Evolutionary conservation across 2,329 filamentous ascomycete genomes (phyloP).

Genomic region (Colletotrichum echinochloae): DNA sequence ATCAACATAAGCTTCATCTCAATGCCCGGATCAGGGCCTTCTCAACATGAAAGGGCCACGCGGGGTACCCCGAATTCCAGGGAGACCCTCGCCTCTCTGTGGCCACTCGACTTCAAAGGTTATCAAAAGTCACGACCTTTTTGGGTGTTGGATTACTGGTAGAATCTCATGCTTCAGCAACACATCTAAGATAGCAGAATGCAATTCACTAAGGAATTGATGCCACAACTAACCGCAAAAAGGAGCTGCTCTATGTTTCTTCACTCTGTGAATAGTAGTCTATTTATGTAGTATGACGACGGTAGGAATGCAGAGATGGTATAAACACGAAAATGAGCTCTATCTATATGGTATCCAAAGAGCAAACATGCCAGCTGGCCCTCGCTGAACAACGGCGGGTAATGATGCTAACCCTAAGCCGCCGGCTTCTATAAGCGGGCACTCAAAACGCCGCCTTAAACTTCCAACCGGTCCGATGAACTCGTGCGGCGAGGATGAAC

Average conservation of each 20-base stretch:
- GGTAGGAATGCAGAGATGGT: not conserved
- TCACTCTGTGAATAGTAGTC: not conserved
- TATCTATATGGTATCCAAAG: slow-evolving; percentile 8
- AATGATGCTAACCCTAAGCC: not conserved
- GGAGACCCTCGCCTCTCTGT: not conserved
- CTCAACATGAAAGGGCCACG: not conserved
- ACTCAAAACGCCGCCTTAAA: slow-evolving; percentile 45
- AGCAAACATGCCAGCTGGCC: not conserved
- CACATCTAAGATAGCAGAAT: not conserved
- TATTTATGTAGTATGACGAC: not conserved
- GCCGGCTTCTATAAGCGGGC: not conserved
- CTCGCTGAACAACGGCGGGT: not conserved
- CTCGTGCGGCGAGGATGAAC: slow-evolving; percentile 44
- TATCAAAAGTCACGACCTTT: not conserved
- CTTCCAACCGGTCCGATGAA: slow-evolving; percentile 46
- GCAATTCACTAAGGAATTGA: not conserved
- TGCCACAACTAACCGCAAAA: not conserved
- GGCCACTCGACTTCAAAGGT: not conserved
- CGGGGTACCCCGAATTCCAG: no score
- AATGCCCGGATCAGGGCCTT: not conserved
- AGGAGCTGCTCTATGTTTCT: not conserved
- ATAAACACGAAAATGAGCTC: not conserved
- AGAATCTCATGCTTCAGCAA: not conserved
- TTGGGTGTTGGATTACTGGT: no score
- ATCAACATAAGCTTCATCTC: not conserved